phyloP scores from a whole-genome alignment of 495 filamentous ascomycete species.

The Saxophila tyrrhenica region DNA sequence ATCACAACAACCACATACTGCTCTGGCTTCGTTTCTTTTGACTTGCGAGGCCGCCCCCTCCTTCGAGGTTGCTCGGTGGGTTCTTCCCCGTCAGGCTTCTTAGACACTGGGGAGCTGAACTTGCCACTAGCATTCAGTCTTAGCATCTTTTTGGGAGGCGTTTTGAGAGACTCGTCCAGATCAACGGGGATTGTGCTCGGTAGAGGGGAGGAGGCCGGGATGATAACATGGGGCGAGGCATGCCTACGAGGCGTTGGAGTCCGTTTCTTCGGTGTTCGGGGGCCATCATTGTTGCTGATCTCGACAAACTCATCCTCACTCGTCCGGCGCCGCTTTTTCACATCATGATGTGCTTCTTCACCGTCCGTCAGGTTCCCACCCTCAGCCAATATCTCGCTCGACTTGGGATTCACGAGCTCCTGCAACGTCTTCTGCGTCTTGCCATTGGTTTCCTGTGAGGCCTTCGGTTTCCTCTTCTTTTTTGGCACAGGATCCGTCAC shows the following conservation, averaged over 20 bases:
- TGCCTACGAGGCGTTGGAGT: background rate
- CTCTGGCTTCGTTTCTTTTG: constrained; percentile 9
- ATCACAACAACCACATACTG: constrained; percentile 34
- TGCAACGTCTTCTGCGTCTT: constrained; percentile 18
- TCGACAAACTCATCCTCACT: background rate
- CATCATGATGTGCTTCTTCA: background rate
- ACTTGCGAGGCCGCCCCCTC: constrained; percentile 11
- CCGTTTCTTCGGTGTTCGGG: background rate
- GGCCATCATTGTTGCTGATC: constrained; percentile 1
- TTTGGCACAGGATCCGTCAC: background rate
- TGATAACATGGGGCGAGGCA: constrained; percentile 3
- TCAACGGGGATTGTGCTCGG: background rate
- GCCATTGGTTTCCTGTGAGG: background rate
- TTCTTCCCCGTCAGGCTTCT: constrained; percentile 20
- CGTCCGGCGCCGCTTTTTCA: constrained; percentile 8
- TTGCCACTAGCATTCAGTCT: constrained; percentile 47
- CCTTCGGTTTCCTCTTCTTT: constrained; percentile 1
- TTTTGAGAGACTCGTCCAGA: background rate
- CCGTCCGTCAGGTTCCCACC: background rate
- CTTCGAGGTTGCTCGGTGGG: constrained; percentile 19
- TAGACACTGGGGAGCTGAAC: constrained; percentile 40
- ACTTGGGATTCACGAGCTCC: constrained; percentile 12
- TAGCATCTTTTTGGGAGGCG: constrained; percentile 36
- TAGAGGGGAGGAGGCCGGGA: constrained; percentile 10
- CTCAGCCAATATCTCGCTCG: background rate